Percentiles rank a stretch among this genome's conserved stretches.
These are phyloP conservation scores for Sungouiozyma ichnusensis DNA, from an alignment of 805 yeast genomes.

Conservation along the genomic window DNA sequence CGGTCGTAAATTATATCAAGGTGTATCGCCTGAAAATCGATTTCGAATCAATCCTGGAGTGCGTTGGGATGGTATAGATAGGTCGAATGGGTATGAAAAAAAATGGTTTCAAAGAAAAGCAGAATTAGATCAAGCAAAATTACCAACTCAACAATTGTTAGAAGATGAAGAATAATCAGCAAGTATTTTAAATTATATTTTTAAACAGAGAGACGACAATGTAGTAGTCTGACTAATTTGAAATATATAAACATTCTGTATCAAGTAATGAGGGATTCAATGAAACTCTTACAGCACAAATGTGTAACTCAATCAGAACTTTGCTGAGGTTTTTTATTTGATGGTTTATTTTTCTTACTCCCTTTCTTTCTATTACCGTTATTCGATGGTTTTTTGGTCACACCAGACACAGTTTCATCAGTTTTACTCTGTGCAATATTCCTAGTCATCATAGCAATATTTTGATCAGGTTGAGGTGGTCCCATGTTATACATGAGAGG, in stretches of 20 bases:
- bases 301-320: not conserved
- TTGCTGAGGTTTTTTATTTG: not conserved
- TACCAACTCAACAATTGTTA: constrained; percentile 21
- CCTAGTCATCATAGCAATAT: not conserved
- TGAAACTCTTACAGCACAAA: not conserved
- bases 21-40: constrained; percentile 50
- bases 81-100: constrained; percentile 80
- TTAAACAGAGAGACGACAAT: not conserved
- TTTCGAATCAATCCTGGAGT: constrained; percentile 69
- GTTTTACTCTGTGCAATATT: not conserved
- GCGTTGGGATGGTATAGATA: constrained; percentile 86
- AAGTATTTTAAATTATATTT: constrained; percentile 9
- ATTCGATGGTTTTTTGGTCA: not conserved
- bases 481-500: not conserved
- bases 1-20: constrained; percentile 46
- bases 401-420: not conserved
- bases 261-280: not conserved
- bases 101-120: constrained; percentile 40
- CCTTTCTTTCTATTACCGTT: not conserved
- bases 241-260: constrained; percentile 1
- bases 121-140: constrained; percentile 28
- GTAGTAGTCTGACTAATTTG: not conserved
- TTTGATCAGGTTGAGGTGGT: not conserved
- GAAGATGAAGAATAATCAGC: constrained; percentile 29
- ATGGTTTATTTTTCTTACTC: not conserved